phyloP scores from a whole-genome alignment of 805 yeast species.

The Torulaspora gathmanii region DNA sequence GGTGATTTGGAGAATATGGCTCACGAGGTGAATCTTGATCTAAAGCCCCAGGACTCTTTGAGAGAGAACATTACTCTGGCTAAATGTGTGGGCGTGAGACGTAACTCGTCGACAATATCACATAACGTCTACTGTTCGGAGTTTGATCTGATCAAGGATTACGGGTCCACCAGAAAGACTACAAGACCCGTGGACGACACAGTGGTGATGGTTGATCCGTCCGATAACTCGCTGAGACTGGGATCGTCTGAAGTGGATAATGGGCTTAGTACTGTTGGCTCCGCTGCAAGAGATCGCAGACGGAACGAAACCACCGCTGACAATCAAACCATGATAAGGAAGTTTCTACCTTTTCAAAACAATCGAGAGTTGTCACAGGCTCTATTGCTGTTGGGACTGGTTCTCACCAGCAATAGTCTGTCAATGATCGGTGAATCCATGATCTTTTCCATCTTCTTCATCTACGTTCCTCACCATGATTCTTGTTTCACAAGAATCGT shows the following conservation, averaged over 20 bases:
- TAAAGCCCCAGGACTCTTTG: conserved; percentile 6
- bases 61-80: conserved; percentile 36
- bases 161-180: conserved; percentile 9
- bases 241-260: conserved; percentile 15
- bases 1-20: conserved; percentile 1
- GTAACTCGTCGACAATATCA: conserved; percentile 34
- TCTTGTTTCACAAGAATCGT: conserved; percentile 31
- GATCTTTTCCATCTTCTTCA: conserved; percentile 39
- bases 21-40: conserved; percentile 2
- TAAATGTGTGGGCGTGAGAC: conserved; percentile 37
- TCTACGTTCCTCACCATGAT: conserved; percentile 38
- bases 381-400: conserved; percentile 12
- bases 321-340: conserved; percentile 1
- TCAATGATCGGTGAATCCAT: conserved; percentile 35
- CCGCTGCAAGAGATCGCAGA: conserved; percentile 3
- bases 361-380: conserved; percentile 12
- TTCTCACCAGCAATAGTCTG: conserved; percentile 19
- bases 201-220: conserved; percentile 20
- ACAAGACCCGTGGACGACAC: conserved; percentile 9
- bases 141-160: conserved; percentile 11
- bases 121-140: conserved; percentile 31
- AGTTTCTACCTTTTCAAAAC: conserved; percentile 8
- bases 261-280: not conserved
- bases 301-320: conserved; percentile 1
- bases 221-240: conserved; percentile 23